Conservation (phyloP, 139 green algal species). For the Chlamydomonas applanata region DNA sequence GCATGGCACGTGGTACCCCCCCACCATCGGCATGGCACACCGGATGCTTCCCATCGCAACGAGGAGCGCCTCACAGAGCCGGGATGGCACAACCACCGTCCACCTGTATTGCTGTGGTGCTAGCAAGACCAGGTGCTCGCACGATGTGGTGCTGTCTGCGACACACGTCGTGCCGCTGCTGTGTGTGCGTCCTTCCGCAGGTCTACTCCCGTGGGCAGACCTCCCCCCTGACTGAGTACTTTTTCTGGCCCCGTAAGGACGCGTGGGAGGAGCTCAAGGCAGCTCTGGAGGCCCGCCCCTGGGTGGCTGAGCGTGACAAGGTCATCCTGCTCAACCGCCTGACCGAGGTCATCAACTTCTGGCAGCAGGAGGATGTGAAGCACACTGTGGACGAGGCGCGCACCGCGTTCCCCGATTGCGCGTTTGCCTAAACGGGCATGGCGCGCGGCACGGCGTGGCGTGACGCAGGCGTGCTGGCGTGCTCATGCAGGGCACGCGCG, state of each 20-base stretch:
- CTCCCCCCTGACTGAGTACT: constrained; percentile 88
- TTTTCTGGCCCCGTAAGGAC: constrained; percentile 87
- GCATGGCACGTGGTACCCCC: too few species aligned
- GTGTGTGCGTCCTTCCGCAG: constrained; percentile 2
- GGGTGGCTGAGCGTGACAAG: constrained; percentile 76
- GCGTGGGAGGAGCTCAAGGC: constrained; percentile 89
- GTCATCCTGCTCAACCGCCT: constrained; percentile 77
- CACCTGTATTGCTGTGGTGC: constrained; percentile 2
- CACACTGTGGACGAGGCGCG: constrained; percentile 68
- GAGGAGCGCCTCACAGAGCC: too few species aligned
- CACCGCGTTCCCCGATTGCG: constrained; percentile 70
- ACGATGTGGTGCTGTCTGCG: background rate
- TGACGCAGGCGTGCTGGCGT: too few species aligned
- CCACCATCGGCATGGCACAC: too few species aligned
- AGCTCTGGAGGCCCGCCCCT: constrained; percentile 70
- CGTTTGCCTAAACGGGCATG: constrained; percentile 55
- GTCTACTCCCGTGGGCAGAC: constrained; percentile 49
- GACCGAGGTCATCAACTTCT: constrained; percentile 91
- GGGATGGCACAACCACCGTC: background rate
- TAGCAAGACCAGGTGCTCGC: too few species aligned
- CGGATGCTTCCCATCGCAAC: too few species aligned
- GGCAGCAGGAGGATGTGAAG: constrained; percentile 74
- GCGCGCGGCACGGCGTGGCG: too few species aligned
- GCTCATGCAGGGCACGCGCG: too few species aligned
- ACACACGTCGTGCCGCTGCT: background rate